A percentile compares a stretch with the other conserved stretches of the same genome.
Conservation (phyloP, 2,329 filamentous ascomycete species). For the Lasiodiplodia gonubiensis region DNA sequence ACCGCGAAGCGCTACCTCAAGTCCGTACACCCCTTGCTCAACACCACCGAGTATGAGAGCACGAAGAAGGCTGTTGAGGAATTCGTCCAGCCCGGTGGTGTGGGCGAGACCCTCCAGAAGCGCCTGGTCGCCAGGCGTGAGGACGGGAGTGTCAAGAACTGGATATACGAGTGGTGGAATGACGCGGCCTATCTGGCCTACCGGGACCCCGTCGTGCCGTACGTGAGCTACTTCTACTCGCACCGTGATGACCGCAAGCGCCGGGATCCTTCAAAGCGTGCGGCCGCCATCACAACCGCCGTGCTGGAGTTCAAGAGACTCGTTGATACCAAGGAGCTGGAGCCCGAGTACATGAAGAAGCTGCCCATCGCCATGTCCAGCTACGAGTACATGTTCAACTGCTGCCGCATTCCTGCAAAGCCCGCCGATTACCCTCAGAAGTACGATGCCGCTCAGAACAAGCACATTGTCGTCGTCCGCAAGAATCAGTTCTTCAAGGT, state of each 20-base stretch:
- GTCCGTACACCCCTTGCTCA: slow-evolving; percentile 76
- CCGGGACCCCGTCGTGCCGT: slow-evolving; percentile 94
- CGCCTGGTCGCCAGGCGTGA: slow-evolving; percentile 80
- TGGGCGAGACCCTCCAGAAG: slow-evolving; percentile 84
- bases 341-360: slow-evolving; percentile 99
- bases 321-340: slow-evolving; percentile 80
- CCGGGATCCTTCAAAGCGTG: slow-evolving; percentile 87
- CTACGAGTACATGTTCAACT: slow-evolving; percentile 99
- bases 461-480: slow-evolving; percentile 86
- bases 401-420: slow-evolving; percentile 80
- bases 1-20: slow-evolving; percentile 81
- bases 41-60: slow-evolving; percentile 68
- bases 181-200: slow-evolving; percentile 89
- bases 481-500: slow-evolving; percentile 99
- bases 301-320: slow-evolving; percentile 93
- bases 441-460: slow-evolving; percentile 74
- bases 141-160: slow-evolving; percentile 84
- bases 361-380: slow-evolving; percentile 97
- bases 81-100: slow-evolving; percentile 85
- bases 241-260: slow-evolving; percentile 91
- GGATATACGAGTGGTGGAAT: slow-evolving; percentile 99
- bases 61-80: slow-evolving; percentile 85
- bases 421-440: slow-evolving; percentile 84
- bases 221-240: slow-evolving; percentile 99
- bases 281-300: slow-evolving; percentile 85